phyloP scores from a whole-genome alignment of 2,329 filamentous ascomycete species.

The Fusarium camptoceras region DNA sequence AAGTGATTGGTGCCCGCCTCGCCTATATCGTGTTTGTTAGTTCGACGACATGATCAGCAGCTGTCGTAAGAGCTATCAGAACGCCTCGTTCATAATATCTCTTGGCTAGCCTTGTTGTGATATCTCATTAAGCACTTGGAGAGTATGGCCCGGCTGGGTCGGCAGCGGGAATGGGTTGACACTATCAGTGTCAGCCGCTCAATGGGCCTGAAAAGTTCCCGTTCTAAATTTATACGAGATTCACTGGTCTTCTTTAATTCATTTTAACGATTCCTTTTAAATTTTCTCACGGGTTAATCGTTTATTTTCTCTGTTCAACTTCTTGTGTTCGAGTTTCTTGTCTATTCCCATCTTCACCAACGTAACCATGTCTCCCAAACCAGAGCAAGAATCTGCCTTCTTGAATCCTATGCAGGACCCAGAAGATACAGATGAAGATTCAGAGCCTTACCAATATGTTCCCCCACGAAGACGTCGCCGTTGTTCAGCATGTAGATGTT shows the following conservation, averaged over 20 bases:
- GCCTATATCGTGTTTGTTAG: slow-evolving; percentile 7
- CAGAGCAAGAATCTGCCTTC: slow-evolving; percentile 38
- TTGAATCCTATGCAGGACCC: slow-evolving; percentile 27
- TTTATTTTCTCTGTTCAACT: not conserved
- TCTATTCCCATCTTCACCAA: not conserved
- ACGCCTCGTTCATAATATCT: slow-evolving; percentile 2
- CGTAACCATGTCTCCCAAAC: slow-evolving; percentile 36
- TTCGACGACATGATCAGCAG: not conserved
- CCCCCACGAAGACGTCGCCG: slow-evolving; percentile 20
- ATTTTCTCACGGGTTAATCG: not conserved
- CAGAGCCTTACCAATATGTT: slow-evolving; percentile 34
- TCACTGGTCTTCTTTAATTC: not conserved
- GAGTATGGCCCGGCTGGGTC: slow-evolving; percentile 14
- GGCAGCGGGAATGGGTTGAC: slow-evolving; percentile 11
- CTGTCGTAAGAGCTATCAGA: slow-evolving; percentile 23
- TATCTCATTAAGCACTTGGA: slow-evolving; percentile 16
- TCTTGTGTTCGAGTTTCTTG: not conserved
- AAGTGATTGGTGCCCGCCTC: slow-evolving; percentile 44
- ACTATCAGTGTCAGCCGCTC: slow-evolving; percentile 23
- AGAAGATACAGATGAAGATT: slow-evolving; percentile 37
- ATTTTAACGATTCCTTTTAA: not conserved
- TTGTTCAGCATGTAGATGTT: slow-evolving; percentile 28
- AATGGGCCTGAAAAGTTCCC: slow-evolving; percentile 9
- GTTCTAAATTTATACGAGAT: slow-evolving; percentile 18
- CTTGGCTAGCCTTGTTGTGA: slow-evolving; percentile 1